A percentile compares a stretch with the other conserved stretches of the same genome.
Evolutionary conservation across 129 eudicot genomes (phyloP).

Genomic region (Centella asiatica): DNA sequence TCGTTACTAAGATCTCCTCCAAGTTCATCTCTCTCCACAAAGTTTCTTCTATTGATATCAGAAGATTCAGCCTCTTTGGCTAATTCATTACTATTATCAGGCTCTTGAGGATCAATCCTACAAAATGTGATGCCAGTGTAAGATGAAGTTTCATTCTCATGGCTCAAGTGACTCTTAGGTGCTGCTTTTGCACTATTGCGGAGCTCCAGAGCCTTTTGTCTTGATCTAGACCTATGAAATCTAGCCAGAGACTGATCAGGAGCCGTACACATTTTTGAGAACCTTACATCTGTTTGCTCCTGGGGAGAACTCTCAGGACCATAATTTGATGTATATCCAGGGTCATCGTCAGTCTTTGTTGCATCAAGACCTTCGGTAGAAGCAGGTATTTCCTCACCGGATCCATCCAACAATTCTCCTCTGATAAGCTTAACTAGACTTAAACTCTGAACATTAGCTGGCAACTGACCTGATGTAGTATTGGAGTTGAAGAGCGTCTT

Average conservation of each 20-base stretch:
- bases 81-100: slow-evolving; percentile 19
- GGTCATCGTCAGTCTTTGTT: slow-evolving; percentile 14
- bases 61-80: slow-evolving; percentile 21
- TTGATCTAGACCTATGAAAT: slow-evolving; percentile 77
- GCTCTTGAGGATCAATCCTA: slow-evolving; percentile 17
- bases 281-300: slow-evolving; percentile 39
- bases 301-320: slow-evolving; percentile 45
- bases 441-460: slow-evolving; percentile 62
- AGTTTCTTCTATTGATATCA: slow-evolving; percentile 15
- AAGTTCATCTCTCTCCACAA: slow-evolving; percentile 8
- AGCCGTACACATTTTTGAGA: slow-evolving; percentile 34
- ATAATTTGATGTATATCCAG: slow-evolving; percentile 25
- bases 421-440: slow-evolving; percentile 2
- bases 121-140: slow-evolving; percentile 23
- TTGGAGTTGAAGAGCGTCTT: slow-evolving; percentile 32
- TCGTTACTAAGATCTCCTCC: slow-evolving; percentile 18
- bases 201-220: slow-evolving; percentile 85
- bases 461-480: slow-evolving; percentile 40
- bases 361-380: slow-evolving; percentile 19
- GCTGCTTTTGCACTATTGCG: slow-evolving; percentile 55
- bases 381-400: slow-evolving; percentile 23
- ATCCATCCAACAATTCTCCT: slow-evolving; percentile 21
- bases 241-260: slow-evolving; percentile 63
- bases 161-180: slow-evolving; percentile 30
- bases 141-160: slow-evolving; percentile 24